A percentile compares a stretch with the other conserved stretches of the same genome.
Conservation (phyloP, 2,329 filamentous ascomycete genomes). For the Colletotrichum tabaci region DNA sequence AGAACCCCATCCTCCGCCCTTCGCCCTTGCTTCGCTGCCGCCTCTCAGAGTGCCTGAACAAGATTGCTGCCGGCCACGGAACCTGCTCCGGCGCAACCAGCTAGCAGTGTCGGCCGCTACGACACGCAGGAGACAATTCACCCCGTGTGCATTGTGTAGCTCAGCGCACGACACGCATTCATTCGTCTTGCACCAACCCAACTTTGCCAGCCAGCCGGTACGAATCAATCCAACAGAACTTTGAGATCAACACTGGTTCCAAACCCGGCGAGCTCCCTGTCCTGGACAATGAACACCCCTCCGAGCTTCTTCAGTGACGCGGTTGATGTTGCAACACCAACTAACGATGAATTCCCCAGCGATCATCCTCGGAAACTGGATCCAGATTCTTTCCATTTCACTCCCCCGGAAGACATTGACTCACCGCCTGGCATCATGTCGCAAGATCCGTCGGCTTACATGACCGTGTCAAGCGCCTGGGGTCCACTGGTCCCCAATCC, state of each 20-base stretch:
- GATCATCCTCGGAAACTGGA: slow-evolving; percentile 35
- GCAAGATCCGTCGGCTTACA: slow-evolving; percentile 31
- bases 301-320: slow-evolving; percentile 42
- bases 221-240: neutral
- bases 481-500: slow-evolving; percentile 26
- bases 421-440: slow-evolving; percentile 22
- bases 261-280: neutral
- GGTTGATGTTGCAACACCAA: slow-evolving; percentile 39
- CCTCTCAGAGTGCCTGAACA: neutral
- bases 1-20: too few relatives aligned
- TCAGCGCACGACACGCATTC: slow-evolving; percentile 3
- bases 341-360: slow-evolving; percentile 40
- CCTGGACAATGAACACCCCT: slow-evolving; percentile 40
- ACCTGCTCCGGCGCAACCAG: neutral
- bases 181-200: slow-evolving; percentile 4
- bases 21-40: neutral
- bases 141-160: slow-evolving; percentile 9
- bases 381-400: slow-evolving; percentile 20
- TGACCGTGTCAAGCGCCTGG: slow-evolving; percentile 30
- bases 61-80: neutral
- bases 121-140: neutral
- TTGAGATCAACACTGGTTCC: neutral
- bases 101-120: neutral
- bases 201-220: neutral
- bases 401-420: slow-evolving; percentile 12